Percentiles rank a stretch among this genome's conserved stretches.
Evolutionary conservation across 108 stramenopile species (phyloP).

Genomic region (Nitzschia palea): DNA sequence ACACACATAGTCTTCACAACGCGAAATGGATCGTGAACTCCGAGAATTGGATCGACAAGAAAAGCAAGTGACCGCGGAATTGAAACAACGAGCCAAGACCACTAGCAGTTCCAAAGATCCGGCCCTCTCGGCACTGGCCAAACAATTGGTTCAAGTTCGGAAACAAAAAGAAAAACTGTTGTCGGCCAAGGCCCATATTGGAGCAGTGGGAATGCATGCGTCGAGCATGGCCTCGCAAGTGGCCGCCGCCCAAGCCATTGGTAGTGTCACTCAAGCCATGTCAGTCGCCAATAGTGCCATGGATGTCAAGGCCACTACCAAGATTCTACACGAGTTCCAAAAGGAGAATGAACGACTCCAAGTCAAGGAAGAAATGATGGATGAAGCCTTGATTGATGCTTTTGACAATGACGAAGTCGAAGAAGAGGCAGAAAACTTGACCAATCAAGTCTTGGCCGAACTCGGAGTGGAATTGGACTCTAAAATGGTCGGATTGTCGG

Average conservation of each 20-base stretch:
- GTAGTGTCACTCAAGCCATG: slow-evolving; percentile 58
- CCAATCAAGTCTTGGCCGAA: slow-evolving; percentile 79
- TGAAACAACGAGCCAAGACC: slow-evolving; percentile 73
- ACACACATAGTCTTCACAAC: slow-evolving; percentile 49
- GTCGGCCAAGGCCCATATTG: slow-evolving; percentile 69
- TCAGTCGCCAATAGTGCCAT: slow-evolving; percentile 61
- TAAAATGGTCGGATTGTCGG: slow-evolving; percentile 75
- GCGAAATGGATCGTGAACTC: slow-evolving; percentile 82
- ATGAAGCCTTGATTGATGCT: slow-evolving; percentile 79
- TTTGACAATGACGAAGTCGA: slow-evolving; percentile 80
- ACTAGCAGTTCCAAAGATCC: slow-evolving; percentile 53
- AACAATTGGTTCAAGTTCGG: slow-evolving; percentile 70
- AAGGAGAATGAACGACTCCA: slow-evolving; percentile 63
- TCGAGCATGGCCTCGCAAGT: slow-evolving; percentile 71
- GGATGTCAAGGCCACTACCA: slow-evolving; percentile 67
- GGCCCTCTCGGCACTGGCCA: slow-evolving; percentile 64
- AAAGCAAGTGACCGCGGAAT: slow-evolving; percentile 60
- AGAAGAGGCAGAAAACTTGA: slow-evolving; percentile 76
- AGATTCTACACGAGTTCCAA: slow-evolving; percentile 73
- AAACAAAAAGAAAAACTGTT: slow-evolving; percentile 66
- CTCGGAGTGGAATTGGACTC: slow-evolving; percentile 82
- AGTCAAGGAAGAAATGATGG: slow-evolving; percentile 83
- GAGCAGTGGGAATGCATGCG: slow-evolving; percentile 81
- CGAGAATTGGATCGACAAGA: slow-evolving; percentile 82
- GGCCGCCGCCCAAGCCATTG: slow-evolving; percentile 58